phyloP scores from a whole-genome alignment of 2,329 filamentous ascomycete species.

The Lomentospora prolificans region DNA sequence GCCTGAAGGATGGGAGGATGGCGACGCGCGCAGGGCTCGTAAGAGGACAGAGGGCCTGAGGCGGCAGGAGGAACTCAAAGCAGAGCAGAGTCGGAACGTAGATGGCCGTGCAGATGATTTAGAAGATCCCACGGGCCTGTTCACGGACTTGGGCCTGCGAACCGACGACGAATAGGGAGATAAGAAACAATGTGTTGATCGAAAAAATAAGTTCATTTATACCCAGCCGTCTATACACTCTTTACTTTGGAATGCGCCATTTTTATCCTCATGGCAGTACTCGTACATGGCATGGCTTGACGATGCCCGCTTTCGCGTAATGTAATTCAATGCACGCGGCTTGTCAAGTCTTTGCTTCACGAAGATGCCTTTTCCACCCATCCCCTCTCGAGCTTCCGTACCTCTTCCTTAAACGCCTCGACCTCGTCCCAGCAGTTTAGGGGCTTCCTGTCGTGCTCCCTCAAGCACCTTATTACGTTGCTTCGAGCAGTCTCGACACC shows the following conservation, averaged over 20 bases:
- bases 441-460: constrained; percentile 75
- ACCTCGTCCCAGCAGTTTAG: constrained; percentile 94
- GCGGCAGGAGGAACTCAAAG: constrained; percentile 34
- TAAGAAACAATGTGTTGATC: background rate
- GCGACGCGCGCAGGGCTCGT: constrained; percentile 38
- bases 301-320: background rate
- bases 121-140: constrained; percentile 8
- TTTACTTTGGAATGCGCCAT: background rate
- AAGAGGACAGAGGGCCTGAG: constrained; percentile 49
- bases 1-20: constrained; percentile 43
- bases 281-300: constrained; percentile 9
- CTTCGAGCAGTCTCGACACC: constrained; percentile 64
- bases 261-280: constrained; percentile 1
- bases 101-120: constrained; percentile 9
- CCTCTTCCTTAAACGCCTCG: constrained; percentile 80
- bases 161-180: background rate
- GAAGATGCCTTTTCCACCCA: constrained; percentile 78
- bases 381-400: constrained; percentile 70
- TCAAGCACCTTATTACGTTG: constrained; percentile 70
- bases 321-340: background rate
- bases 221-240: constrained; percentile 12
- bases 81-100: constrained; percentile 11
- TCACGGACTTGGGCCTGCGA: background rate
- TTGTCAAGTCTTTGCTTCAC: constrained; percentile 16
- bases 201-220: constrained; percentile 1